Evolutionary conservation across 2,329 filamentous ascomycete species (phyloP), one percentile per base, ranked within the genome.

Genomic region (Diplocarpon rosae): DNA sequence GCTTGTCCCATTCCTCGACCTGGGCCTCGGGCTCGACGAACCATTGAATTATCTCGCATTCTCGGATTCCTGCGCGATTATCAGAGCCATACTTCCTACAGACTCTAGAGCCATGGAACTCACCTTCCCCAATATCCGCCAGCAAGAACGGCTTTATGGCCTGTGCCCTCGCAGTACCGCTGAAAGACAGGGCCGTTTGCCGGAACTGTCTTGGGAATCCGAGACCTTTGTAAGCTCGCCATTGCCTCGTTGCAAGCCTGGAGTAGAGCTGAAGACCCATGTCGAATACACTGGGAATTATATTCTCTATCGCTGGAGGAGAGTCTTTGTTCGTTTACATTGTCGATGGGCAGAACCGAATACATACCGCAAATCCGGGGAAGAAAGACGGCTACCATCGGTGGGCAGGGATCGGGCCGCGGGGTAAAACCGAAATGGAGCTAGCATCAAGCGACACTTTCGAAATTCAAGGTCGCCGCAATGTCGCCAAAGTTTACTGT

Each of bases 21-120:
- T 85, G 81, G 30, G 92, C 92, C 47, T 89, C 90, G 39, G 93
- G 88, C 66, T 95, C 84, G 54, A 98, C 90, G 63, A 96, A 98
- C 92, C 92, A 98, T 70, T 98, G 92, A 59, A 96, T 96, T 59
- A 98, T 86, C 66, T 98, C 92, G 61, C 92, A 95, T 68, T 98
- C 92, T 62, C 92, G 89, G 59, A 96, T 98, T 44, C 92, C 92
- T 92, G 56, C 16, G 12, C 20, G n/a, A 8, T 13, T 12, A 34
- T 53, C 43, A 54, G 38, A 42, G 24, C 3, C 33, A 36, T 10
- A 45, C 33, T 38, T 42, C 17, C 27, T n/a, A 30, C n/a, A 33
- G 24, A 17, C 8, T 14, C 13, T 9, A 32, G 5, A 24, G 15
- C 44, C 31, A 29, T 9, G 24, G 31, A 24, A 61, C 66, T 51